These are phyloP conservation scores for Discostella stelligeroides DNA, from an alignment of 108 stramenopile genomes.

Conservation along the genomic window DNA sequence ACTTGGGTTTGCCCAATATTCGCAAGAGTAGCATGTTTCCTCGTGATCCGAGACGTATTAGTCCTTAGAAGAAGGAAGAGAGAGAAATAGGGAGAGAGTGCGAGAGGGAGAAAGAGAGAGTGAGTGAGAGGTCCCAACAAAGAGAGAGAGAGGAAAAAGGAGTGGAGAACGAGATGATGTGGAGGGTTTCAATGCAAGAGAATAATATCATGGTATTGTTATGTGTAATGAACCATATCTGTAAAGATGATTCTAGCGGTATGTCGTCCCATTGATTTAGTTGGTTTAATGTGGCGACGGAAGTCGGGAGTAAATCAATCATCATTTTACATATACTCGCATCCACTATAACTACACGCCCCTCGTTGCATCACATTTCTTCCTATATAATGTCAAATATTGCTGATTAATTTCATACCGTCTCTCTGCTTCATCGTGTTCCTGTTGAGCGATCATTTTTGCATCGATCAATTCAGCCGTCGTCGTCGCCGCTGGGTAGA, in stretches of 20 bases:
- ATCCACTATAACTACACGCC: neutral
- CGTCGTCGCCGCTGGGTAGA: too few species aligned
- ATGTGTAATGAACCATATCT: too few species aligned
- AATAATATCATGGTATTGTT: neutral
- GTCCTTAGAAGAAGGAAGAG: slow-evolving; percentile 71
- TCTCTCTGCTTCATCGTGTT: slow-evolving; percentile 51
- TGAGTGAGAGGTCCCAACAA: too few species aligned
- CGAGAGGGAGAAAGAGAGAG: neutral
- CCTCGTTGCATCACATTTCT: neutral
- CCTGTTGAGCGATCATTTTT: slow-evolving; percentile 45
- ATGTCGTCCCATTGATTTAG: too few species aligned
- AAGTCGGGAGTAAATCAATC: neutral
- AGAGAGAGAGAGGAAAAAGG: too few species aligned
- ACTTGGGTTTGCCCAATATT: slow-evolving; percentile 96
- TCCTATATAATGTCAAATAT: slow-evolving; percentile 44
- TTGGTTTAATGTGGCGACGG: too few species aligned
- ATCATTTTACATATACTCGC: neutral
- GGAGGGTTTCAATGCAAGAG: neutral
- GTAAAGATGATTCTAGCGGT: too few species aligned
- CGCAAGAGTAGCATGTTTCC: slow-evolving; percentile 98
- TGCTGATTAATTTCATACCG: slow-evolving; percentile 62
- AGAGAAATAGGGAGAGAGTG: too few species aligned
- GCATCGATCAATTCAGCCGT: slow-evolving; percentile 66
- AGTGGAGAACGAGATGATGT: too few species aligned
- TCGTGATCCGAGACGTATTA: slow-evolving; percentile 94